phyloP scores from a whole-genome alignment of 768 basidiomycete genomes.

The Gautieria morchelliformis region DNA sequence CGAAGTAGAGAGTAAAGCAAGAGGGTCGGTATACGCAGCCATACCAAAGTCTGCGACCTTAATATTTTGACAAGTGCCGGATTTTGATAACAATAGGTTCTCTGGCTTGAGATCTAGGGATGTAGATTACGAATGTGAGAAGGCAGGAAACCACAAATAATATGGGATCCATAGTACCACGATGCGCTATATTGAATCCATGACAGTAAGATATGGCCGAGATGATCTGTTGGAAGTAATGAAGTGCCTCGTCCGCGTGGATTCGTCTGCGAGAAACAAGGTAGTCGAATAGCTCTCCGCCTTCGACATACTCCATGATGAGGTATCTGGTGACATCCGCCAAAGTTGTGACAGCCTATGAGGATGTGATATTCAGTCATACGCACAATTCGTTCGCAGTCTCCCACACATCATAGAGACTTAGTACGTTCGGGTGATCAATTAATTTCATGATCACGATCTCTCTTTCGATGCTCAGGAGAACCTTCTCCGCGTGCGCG shows the following conservation, averaged over 20 bases:
- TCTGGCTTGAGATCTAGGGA: slow-evolving; percentile 77
- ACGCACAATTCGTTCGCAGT: slow-evolving; percentile 74
- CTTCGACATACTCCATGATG: slow-evolving; percentile 90
- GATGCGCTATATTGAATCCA: slow-evolving; percentile 88
- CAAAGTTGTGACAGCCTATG: neutral
- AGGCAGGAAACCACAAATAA: neutral
- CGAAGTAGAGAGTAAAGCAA: slow-evolving; percentile 62
- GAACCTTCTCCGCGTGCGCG: slow-evolving; percentile 66
- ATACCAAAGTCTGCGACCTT: slow-evolving; percentile 98
- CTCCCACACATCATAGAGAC: slow-evolving; percentile 96
- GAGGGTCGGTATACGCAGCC: slow-evolving; percentile 79
- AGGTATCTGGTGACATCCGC: slow-evolving; percentile 33
- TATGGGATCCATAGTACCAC: slow-evolving; percentile 19
- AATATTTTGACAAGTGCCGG: slow-evolving; percentile 51
- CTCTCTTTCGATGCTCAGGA: slow-evolving; percentile 81
- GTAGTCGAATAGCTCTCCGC: slow-evolving; percentile 92
- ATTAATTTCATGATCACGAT: slow-evolving; percentile 98
- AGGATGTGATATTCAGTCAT: neutral
- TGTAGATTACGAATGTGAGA: neutral
- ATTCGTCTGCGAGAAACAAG: slow-evolving; percentile 73
- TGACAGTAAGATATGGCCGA: slow-evolving; percentile 87
- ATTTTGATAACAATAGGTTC: slow-evolving; percentile 77
- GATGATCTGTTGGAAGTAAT: slow-evolving; percentile 91
- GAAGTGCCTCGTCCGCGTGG: slow-evolving; percentile 59
- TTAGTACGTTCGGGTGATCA: slow-evolving; percentile 90